Evolutionary conservation across 2,329 filamentous ascomycete genomes (phyloP), one percentile per base, ranked within the genome.

Genomic region (Fusarium cicatricum): DNA sequence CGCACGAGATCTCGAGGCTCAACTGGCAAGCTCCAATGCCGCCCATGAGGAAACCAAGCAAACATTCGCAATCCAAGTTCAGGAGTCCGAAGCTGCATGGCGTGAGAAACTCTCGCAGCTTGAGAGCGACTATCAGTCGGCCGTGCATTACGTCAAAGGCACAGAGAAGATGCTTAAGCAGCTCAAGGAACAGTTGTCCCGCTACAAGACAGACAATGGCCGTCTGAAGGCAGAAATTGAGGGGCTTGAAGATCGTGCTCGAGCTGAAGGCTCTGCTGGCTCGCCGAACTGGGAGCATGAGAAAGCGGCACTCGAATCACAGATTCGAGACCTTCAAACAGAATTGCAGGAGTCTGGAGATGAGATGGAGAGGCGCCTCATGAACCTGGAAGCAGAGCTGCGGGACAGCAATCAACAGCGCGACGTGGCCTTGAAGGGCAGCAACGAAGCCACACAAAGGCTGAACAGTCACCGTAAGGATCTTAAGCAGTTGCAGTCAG

Each of bases 111-210:
- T 99, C 46, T 86, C 91, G 55, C 93, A 97, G 71, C 86, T 99
- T 28, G 93, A 98, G 76, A 96, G 93, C 72, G 95, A 99, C 74
- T 97, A 99, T 73, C 92, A 97, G 75, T 97, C 95, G 36, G 94
- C 95, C 14, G 93, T 98, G 43, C 95, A 97, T 75, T 99, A 99
- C 71, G 91, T 99, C 65, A 96, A 97, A 76, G 95, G 95, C 54
- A 98, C 95, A 2, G 95, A 99, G 77, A 98, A 97, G 83, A 97
- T 99, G 92, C 85, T 99, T 42, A 93, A 95, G 76, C 94, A 96
- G 75, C 94, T 99, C 83, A 98, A 98, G 79, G 92, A 97, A 70
- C 95, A 99, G 77, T 82, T 99, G n/a, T 83, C 90, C 49, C 91
- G 92, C 53, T 95, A 96, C 77, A 98, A 98, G 82, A 78, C 86